Base-by-base conservation (phyloP, 2,329 filamentous ascomycete genomes). In the Nannizzia gypsea region DNA sequence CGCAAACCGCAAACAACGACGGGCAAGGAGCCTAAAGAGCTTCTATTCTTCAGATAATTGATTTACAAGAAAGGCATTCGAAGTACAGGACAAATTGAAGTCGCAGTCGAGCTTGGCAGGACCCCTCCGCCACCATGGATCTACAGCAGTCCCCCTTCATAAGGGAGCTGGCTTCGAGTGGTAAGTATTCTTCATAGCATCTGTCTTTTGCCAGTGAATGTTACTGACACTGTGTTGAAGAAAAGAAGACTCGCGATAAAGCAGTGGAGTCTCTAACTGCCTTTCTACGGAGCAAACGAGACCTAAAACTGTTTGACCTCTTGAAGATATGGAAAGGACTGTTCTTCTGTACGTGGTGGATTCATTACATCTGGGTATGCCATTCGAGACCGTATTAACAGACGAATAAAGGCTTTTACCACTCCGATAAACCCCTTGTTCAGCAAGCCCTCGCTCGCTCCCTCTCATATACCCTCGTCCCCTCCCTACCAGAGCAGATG, bases 271-370 rank as follows among this genome's bases (percentile, higher is more conserved):
- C 87, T 55, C 84, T 97, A 28, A 83, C 85, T 65, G 81, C 83
- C 56, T 96, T 89, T 78, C 86, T 97, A 71, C 80, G 83, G 63
- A 79, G 82, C 62, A 80, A 82, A 67, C 78, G 73, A 59, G 72
- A 80, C 59, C 82, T 96, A 63, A 76, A 82, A 17, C 77, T 82
- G 44, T 73, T 87, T 65, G 90, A 96, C 64, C 78, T 89, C 56
- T 79, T 92, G 62, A 96, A 96, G 77, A 82, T 97, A 65, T 96
- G 90, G 90, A 95, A 95, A 71, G 92, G 90, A 3, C 82, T 97
- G 20, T 96, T 93, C 78, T 96, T 90, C 80, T 84, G 82, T 81
- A 77, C 59, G 76, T 34, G 31, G 34, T 20, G 64, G 40, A 36
- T 36, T 11, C 31, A 36, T 36, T 36, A n/a, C n/a, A n/a, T n/a